phyloP scores from a whole-genome alignment of 139 green algal genomes.

The Auxenochlorella protothecoides region DNA sequence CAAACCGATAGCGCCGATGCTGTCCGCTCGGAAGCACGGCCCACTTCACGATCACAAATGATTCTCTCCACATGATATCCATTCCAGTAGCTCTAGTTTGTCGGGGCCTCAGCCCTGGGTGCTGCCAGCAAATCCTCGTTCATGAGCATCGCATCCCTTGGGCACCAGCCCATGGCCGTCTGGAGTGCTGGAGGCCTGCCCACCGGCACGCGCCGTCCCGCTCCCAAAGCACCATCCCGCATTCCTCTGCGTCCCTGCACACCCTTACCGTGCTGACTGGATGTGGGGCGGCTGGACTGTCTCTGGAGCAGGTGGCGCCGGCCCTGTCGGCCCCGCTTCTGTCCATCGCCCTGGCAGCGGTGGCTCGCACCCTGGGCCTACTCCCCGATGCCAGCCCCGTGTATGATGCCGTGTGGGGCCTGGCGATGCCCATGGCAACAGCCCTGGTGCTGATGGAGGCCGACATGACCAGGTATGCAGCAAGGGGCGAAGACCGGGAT shows the following conservation, averaged over 20 bases:
- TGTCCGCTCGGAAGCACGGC: no score
- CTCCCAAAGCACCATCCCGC: no score
- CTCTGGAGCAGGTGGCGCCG: conserved; percentile 24
- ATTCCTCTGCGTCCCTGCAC: no score
- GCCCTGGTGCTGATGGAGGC: conserved; percentile 55
- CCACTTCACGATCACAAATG: no score
- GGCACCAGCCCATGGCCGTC: neutral
- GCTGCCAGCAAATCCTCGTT: no score
- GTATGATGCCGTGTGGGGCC: conserved; percentile 42
- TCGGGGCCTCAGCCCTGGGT: no score
- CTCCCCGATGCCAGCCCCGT: conserved; percentile 21
- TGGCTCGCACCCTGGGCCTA: neutral
- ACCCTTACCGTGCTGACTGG: no score
- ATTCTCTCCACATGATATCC: no score
- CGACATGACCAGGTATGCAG: conserved; percentile 33
- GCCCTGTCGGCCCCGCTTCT: conserved; percentile 34
- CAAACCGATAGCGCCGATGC: no score
- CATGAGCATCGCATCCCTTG: no score
- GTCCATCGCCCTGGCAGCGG: conserved; percentile 14
- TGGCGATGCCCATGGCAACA: conserved; percentile 51
- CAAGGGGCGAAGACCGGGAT: no score
- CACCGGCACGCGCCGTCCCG: conserved; percentile 1
- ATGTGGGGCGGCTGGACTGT: conserved; percentile 21
- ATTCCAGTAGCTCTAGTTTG: no score
- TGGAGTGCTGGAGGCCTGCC: neutral